Percentiles rank a stretch among this genome's conserved stretches.
Evolutionary conservation across 768 basidiomycete species (phyloP).

Genomic region (Suillus lakei): DNA sequence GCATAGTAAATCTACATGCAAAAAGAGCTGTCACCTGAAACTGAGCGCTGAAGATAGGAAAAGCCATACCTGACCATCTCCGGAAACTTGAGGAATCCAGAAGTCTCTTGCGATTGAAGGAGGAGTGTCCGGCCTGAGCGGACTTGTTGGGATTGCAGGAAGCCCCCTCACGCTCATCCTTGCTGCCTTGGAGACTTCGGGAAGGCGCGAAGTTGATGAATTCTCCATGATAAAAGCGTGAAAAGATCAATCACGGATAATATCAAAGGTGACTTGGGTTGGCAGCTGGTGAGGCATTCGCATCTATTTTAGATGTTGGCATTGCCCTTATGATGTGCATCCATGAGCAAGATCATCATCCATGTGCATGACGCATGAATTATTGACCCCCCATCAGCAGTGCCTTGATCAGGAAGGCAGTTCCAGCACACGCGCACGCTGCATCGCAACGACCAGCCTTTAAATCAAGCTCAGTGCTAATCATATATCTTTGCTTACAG

Average conservation of each 20-base stretch:
- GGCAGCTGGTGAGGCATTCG: not conserved
- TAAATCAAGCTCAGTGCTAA: not conserved
- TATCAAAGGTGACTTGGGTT: not conserved
- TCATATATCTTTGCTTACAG: not conserved
- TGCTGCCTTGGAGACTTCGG: slow-evolving; percentile 3
- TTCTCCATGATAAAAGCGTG: slow-evolving; percentile 25
- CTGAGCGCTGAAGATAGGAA: slow-evolving; percentile 7
- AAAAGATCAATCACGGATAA: slow-evolving; percentile 1
- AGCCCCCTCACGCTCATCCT: slow-evolving; percentile 34
- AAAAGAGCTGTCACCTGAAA: not conserved
- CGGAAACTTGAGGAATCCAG: slow-evolving; percentile 89
- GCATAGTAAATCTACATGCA: slow-evolving; percentile 83
- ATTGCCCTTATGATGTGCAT: slow-evolving; percentile 1
- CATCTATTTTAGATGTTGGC: not conserved
- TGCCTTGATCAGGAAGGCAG: slow-evolving; percentile 2
- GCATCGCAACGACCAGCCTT: not conserved
- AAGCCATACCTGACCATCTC: slow-evolving; percentile 74
- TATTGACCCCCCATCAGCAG: slow-evolving; percentile 5
- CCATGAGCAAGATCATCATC: not conserved
- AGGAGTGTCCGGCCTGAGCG: slow-evolving; percentile 9
- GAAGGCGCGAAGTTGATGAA: slow-evolving; percentile 12
- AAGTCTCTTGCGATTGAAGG: slow-evolving; percentile 60
- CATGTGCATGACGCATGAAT: not conserved
- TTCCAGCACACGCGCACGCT: not conserved
- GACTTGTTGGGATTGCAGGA: slow-evolving; percentile 28